Evolutionary conservation across 2,329 filamentous ascomycete genomes (phyloP), one percentile per base, ranked within the genome.

Genomic region (Ophiostoma pallidulum): DNA sequence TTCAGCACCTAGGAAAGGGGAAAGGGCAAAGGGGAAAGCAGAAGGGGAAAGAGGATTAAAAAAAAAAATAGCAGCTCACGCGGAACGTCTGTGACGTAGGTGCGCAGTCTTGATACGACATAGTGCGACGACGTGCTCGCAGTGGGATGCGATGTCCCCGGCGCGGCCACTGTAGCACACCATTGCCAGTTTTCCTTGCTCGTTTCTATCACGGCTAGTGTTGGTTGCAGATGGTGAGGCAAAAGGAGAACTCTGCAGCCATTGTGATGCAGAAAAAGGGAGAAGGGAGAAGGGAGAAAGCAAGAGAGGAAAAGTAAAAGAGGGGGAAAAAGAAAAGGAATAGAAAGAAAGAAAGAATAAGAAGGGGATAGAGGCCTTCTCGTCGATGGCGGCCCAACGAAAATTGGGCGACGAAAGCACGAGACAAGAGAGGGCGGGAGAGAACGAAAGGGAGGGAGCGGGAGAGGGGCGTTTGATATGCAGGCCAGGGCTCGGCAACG

Each of bases 81-180:
- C 6, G 14, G 22, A 29, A 45, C n/a, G 24, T 22, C 36, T 40
- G 38, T 38, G 45, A 47, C 28, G 36, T 40, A 46, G 36, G 44
- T 41, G 45, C 28, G 37, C 19, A n/a, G n/a, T n/a, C n/a, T n/a
- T n/a, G n/a, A n/a, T n/a, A n/a, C n/a, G 28, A 47, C 33, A 41
- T 20, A 41, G 41, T 22, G 3, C n/a, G 20, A 13, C 18, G 31
- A 12, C 14, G 33, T 36, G 33, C 24, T 6, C 24, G 10, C 6
- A 28, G 10, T 5, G 10, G 10, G 24, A 28, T 6, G 24, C 24
- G n/a, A 28, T 28, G 24, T n/a, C n/a, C n/a, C n/a, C n/a, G n/a
- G n/a, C n/a, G 24, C 24, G 24, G 24, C 24, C 24, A n/a, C n/a
- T n/a, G n/a, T 28, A 28, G 33, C 33, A 36, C 33, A 36, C 33